These are phyloP conservation scores for Picochlorum sp. DNA, from an alignment of 139 green algal genomes.

Conservation along the genomic window DNA sequence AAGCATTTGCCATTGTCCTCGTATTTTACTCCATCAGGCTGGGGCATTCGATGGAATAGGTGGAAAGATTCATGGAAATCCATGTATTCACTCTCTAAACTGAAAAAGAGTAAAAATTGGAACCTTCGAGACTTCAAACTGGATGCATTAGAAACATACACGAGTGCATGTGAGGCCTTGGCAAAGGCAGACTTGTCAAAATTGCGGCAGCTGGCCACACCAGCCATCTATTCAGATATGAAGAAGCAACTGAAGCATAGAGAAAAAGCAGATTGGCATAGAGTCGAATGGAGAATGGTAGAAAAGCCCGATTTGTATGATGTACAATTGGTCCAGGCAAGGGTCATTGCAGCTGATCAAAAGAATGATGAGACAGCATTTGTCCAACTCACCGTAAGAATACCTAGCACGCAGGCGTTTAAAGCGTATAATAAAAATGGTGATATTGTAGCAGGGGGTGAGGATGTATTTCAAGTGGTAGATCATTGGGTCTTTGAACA, in stretches of 20 bases:
- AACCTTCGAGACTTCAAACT: slow-evolving; percentile 24
- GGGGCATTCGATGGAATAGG: slow-evolving; percentile 28
- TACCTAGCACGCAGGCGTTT: slow-evolving; percentile 37
- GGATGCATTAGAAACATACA: slow-evolving; percentile 28
- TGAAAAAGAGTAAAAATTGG: slow-evolving; percentile 16
- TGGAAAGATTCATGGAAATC: slow-evolving; percentile 27
- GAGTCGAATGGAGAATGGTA: slow-evolving; percentile 33
- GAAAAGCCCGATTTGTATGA: slow-evolving; percentile 8
- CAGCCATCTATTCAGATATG: slow-evolving; percentile 29
- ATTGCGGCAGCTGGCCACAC: slow-evolving; percentile 36
- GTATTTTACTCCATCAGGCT: slow-evolving; percentile 29
- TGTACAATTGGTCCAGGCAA: slow-evolving; percentile 32
- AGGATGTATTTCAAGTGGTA: slow-evolving; percentile 22
- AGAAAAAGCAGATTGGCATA: slow-evolving; percentile 33
- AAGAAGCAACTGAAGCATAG: slow-evolving; percentile 41
- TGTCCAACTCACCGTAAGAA: slow-evolving; percentile 38
- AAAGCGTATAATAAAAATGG: slow-evolving; percentile 22
- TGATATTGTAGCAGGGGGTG: slow-evolving; percentile 24
- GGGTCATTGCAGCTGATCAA: slow-evolving; percentile 33
- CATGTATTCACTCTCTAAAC: slow-evolving; percentile 32
- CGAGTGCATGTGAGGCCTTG: slow-evolving; percentile 17
- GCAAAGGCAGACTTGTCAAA: slow-evolving; percentile 24
- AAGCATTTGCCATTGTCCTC: slow-evolving; percentile 19
- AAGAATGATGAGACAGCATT: slow-evolving; percentile 40
- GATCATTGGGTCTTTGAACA: slow-evolving; percentile 48